Base-by-base conservation (phyloP, 495 filamentous ascomycete genomes). In the Penicillium bovifimosum region DNA sequence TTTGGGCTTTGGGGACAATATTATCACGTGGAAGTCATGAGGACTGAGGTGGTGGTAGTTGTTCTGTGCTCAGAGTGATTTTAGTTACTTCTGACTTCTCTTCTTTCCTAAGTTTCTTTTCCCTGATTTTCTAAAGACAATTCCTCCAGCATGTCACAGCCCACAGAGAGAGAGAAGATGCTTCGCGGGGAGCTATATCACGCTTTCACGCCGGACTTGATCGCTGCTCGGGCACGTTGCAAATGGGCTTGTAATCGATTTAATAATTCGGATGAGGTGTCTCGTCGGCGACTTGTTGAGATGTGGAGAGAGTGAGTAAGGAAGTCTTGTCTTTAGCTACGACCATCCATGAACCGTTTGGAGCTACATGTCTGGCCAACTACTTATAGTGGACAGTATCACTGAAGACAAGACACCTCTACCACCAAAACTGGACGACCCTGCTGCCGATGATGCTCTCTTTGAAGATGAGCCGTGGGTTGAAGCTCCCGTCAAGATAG, bases 231-330 rank as follows among this genome's bases (percentile, higher is more conserved):
- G 2, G 57, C 64, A 8, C 72, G 81, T 13, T 88, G 86, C 63
- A 72, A 75, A 32, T 59, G 64, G 11, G 86, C 86, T 2, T 82
- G 75, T 60, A 63, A 71, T 28, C 72, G 73, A 2, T 90, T 83
- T 70, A 93, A 90, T 65, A 74, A 71, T 20, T 72, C 77, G 5
- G 77, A 77, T 0, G 80, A 84, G 3, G 70, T 79, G 1, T 59
- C 80, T 0, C 71, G 86, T 28, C 72, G 88, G 42, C 68, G 68
- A 38, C 63, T 80, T 31, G 74, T 86, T 0, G 80, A 86, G 55
- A 66, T 91, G n/a, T 91, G 81, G 80, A 82, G 80, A 66, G 80
- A 87, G 88, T 92, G 71, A 74, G 81, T 72, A 2, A 16, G 9
- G 8, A 26, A 28, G 45, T 18, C 18, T 57, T 17, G 9, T 31